Base-by-base conservation (phyloP, 2,329 filamentous ascomycete species). In the Xylariomycetidae sp. region DNA sequence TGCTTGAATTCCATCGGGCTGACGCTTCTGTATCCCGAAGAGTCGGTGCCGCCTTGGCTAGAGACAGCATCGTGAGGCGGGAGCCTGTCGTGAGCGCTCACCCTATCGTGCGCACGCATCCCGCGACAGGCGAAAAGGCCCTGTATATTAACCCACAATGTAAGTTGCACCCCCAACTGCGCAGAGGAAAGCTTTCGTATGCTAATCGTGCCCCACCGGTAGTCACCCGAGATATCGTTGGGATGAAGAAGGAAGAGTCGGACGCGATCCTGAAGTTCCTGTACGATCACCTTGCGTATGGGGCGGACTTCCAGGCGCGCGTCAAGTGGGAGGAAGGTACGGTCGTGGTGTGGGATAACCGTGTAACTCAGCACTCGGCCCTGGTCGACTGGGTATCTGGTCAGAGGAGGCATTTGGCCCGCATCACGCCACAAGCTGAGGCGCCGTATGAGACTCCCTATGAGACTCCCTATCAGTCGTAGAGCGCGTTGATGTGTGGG, bases 301-400 rank as follows among this genome's bases (percentile, higher is more conserved):
- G 81, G 14, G 77, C 81, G 31, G 84, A 88, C 52, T 77, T 88
- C 56, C 85, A 89, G 48, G 71, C 71, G 5, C 74, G 85, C 16
- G 72, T 94, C 31, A 84, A 82, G 57, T 94, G 87, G 87, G 78
- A 79, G 47, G 70, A 77, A 27, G 74, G 77, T n/a, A 90, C 85
- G 0, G 86, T 94, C 1, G 84, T 92, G 2, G 79, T 90, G 1
- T 94, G 86, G 86, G 87, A 92, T 57, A 92, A 90, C 64, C 71
- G 86, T 19, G 77, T 89, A 0, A 88, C 84, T 8, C 74, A 79
- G 46, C 87, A 94, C 58, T 83, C 83, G 6, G 87, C 87, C 2
- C 64, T 90, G 25, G 67, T 90, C 4, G 87, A 94, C 57, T 94
- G 87, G 87, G 77, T 83, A 47, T 77, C 77, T 54, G 86, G 86